A percentile compares a stretch with the other conserved stretches of the same genome.
Conservation (phyloP, 257 asterid genomes). For the Prunella vulgaris region DNA sequence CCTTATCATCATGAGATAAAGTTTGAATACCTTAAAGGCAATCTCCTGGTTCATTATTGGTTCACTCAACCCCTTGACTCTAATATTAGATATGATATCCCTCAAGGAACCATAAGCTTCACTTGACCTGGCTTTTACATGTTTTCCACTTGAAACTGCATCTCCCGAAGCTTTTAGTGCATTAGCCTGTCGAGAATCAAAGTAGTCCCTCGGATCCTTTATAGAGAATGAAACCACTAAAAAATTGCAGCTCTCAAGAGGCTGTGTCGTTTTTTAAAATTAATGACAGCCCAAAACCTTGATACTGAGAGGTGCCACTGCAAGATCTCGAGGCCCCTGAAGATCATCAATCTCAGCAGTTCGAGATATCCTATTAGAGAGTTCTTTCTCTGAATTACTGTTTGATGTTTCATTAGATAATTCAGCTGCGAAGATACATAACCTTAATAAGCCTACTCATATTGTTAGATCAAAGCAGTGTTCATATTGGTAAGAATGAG, state of each 20-base stretch:
- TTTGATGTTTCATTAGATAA: constrained; percentile 54
- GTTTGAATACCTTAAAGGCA: constrained; percentile 67
- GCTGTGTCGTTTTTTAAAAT: too few species aligned
- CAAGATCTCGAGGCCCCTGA: too few species aligned
- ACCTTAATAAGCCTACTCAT: constrained; percentile 22
- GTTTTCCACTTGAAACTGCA: constrained; percentile 46
- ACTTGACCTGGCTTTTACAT: constrained; percentile 41
- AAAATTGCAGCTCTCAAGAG: too few species aligned
- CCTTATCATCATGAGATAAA: constrained; percentile 10
- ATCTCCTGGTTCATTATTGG: too few species aligned
- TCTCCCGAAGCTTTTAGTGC: constrained; percentile 73
- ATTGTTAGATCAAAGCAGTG: constrained; percentile 10
- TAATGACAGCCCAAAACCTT: too few species aligned
- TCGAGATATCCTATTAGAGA: too few species aligned
- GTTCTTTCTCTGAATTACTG: constrained; percentile 42
- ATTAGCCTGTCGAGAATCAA: constrained; percentile 89
- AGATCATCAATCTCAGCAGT: too few species aligned
- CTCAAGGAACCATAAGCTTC: too few species aligned
- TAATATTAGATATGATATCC: too few species aligned
- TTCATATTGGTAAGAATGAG: too few species aligned
- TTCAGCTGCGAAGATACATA: constrained; percentile 47
- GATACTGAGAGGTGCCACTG: too few species aligned
- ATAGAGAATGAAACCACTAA: constrained; percentile 25
- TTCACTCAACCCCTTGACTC: too few species aligned
- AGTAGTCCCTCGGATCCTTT: constrained; percentile 98